phyloP scores from a whole-genome alignment of 2,329 filamentous ascomycete species.

The Pseudocercospora cruenta region DNA sequence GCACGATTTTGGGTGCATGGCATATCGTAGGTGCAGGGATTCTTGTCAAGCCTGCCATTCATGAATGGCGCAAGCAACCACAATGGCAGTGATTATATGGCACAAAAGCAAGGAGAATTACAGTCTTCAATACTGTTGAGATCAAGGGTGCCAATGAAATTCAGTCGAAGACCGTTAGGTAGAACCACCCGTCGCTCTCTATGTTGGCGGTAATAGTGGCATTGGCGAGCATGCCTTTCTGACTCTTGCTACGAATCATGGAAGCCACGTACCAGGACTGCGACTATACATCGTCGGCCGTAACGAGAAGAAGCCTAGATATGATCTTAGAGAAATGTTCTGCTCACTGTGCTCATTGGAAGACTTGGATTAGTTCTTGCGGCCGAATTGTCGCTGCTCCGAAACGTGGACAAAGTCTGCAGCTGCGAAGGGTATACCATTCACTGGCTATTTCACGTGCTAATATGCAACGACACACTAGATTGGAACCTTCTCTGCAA shows the following conservation, averaged over 20 bases:
- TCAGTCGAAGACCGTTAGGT: constrained; percentile 11
- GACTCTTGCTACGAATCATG: constrained; percentile 21
- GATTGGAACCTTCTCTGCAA: constrained; percentile 53
- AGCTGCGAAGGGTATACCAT: background rate
- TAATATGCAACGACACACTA: background rate
- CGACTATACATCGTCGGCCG: constrained; percentile 30
- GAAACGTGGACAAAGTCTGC: constrained; percentile 41
- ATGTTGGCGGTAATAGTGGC: constrained; percentile 29
- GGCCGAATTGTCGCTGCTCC: constrained; percentile 42
- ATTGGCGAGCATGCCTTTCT: constrained; percentile 29
- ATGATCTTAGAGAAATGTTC: constrained; percentile 21
- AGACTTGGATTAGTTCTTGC: constrained; percentile 37
- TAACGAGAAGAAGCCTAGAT: constrained; percentile 16
- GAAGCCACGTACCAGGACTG: constrained; percentile 14
- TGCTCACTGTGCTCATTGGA: constrained; percentile 29
- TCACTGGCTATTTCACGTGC: background rate
- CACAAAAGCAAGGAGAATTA: too few relatives aligned
- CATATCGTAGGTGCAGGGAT: too few relatives aligned
- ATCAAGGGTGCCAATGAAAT: background rate
- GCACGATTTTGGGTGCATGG: too few relatives aligned
- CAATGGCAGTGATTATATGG: too few relatives aligned
- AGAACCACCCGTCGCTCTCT: constrained; percentile 25
- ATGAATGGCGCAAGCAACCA: too few relatives aligned
- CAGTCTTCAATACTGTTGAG: background rate
- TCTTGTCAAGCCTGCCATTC: too few relatives aligned